Evolutionary conservation across 2,329 filamentous ascomycete species (phyloP).

Genomic region (Penicillium hesseltinei): DNA sequence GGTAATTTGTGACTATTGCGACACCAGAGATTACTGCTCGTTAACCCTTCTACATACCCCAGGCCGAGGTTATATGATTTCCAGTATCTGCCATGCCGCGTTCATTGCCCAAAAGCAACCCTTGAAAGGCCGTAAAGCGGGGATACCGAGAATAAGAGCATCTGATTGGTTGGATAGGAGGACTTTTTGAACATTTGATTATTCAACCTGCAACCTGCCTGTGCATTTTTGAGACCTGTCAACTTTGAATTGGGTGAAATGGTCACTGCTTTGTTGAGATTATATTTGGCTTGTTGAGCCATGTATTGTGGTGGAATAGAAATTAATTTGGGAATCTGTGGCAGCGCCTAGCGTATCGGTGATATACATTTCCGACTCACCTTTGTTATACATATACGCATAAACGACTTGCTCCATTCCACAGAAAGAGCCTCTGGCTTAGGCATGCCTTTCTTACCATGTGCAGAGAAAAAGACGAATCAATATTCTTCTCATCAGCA

Average conservation of each 20-base stretch:
- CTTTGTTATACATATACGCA: background rate
- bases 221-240: background rate
- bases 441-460: background rate
- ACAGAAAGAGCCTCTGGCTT: background rate
- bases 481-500: background rate
- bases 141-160: no score
- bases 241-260: background rate
- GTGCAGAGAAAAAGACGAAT: background rate
- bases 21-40: background rate
- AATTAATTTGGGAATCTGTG: no score
- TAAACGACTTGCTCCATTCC: no score
- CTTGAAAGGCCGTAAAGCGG: background rate
- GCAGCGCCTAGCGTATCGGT: no score
- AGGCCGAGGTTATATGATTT: background rate
- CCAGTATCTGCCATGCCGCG: background rate
- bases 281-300: background rate
- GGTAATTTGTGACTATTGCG: background rate
- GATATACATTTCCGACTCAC: no score
- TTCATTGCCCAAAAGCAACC: background rate
- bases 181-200: slow-evolving; percentile 3
- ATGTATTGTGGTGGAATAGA: background rate
- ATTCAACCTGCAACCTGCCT: background rate
- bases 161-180: background rate
- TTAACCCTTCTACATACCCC: background rate
- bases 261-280: background rate